Evolutionary conservation across 495 filamentous ascomycete species (phyloP).

Genomic region (Lophiostoma macrostomum): DNA sequence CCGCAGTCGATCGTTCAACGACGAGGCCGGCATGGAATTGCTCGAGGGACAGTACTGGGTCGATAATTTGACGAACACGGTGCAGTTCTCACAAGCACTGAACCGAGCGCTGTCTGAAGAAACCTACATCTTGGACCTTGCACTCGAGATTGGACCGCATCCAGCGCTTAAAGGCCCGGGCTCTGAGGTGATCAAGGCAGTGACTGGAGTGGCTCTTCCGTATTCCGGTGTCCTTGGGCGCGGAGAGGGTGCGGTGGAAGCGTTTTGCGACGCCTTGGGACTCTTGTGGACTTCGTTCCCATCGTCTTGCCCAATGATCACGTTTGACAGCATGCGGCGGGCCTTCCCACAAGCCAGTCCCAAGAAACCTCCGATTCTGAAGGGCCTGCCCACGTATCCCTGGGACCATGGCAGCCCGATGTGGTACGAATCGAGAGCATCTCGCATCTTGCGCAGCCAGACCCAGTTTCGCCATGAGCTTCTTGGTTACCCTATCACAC

Average conservation of each 20-base stretch:
- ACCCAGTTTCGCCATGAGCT: no score
- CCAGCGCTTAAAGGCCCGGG: conserved; percentile 35
- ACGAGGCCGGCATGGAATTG: conserved; percentile 25
- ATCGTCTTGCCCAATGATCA: background rate
- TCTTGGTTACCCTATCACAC: no score
- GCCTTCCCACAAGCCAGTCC: background rate
- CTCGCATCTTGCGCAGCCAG: no score
- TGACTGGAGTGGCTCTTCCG: background rate
- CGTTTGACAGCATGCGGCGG: background rate
- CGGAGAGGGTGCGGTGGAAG: background rate
- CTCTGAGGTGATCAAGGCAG: conserved; percentile 10
- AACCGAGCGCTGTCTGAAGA: background rate
- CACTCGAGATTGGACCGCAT: conserved; percentile 40
- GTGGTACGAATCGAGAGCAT: no score
- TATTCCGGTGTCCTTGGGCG: background rate
- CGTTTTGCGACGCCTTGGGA: background rate
- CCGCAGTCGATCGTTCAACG: background rate
- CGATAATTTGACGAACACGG: conserved; percentile 3
- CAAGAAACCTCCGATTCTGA: background rate
- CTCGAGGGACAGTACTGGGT: conserved; percentile 27
- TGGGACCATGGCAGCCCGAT: no score
- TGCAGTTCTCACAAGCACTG: conserved; percentile 56
- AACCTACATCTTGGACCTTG: background rate
- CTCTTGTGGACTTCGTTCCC: background rate
- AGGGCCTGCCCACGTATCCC: no score